These are phyloP conservation scores for Fusarium marasasianum DNA, from an alignment of 2,329 filamentous ascomycete genomes.

Conservation along the genomic window DNA sequence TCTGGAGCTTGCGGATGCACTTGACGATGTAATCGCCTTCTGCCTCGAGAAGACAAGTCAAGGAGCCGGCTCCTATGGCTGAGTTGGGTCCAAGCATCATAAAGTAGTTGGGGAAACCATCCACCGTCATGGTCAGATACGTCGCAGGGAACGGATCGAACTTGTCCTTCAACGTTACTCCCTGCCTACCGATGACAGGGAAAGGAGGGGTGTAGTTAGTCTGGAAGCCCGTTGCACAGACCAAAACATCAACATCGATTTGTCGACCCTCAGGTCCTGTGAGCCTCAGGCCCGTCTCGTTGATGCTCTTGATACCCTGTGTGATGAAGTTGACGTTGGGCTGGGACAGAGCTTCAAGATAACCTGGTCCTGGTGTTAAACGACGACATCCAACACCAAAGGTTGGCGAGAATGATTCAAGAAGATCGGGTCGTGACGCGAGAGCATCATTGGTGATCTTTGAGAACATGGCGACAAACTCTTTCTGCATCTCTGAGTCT, in stretches of 20 bases:
- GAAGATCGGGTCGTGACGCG: neutral
- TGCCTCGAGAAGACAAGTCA: neutral
- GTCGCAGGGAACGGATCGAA: neutral
- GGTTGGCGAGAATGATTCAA: neutral
- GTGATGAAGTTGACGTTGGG: neutral
- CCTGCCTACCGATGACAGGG: neutral
- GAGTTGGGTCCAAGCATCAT: neutral
- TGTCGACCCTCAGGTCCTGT: fast-evolving
- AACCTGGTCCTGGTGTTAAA: neutral
- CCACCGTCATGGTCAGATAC: neutral
- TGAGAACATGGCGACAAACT: neutral
- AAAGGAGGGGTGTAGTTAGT: neutral
- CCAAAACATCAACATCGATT: neutral
- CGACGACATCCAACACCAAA: neutral
- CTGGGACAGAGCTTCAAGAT: fast-evolving
- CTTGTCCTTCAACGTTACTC: neutral
- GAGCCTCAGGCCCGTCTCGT: neutral
- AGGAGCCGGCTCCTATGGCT: neutral
- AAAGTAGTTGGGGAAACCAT: neutral
- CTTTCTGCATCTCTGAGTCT: neutral
- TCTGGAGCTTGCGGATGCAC: neutral
- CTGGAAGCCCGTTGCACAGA: neutral
- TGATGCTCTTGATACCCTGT: neutral
- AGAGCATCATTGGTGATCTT: neutral
- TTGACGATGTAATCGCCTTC: neutral